Evolutionary conservation across 495 filamentous ascomycete genomes (phyloP).

Genomic region (Talaromyces ruber): DNA sequence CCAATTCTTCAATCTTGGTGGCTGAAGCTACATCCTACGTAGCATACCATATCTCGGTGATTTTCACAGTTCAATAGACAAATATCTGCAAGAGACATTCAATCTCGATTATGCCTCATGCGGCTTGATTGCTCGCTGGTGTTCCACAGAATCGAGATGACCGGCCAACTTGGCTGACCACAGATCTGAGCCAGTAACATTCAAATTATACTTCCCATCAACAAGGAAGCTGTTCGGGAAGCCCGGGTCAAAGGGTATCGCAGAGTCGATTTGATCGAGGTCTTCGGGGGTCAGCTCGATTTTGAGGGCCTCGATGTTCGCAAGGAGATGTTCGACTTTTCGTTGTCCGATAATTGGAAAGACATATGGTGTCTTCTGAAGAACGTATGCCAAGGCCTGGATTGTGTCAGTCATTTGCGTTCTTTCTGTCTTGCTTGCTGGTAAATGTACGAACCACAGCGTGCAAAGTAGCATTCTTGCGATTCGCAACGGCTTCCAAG

Average conservation of each 20-base stretch:
- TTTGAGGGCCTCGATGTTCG: conserved; percentile 56
- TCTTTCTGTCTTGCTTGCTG: neutral
- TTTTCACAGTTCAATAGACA: neutral
- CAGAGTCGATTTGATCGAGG: conserved; percentile 55
- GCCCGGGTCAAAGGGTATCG: conserved; percentile 51
- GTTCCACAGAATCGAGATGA: neutral
- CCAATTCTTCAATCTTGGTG: too few species aligned
- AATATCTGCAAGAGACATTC: too few species aligned
- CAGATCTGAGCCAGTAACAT: neutral
- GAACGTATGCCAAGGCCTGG: conserved; percentile 62
- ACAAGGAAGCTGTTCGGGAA: conserved; percentile 48
- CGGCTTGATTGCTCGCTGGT: neutral
- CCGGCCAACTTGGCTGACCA: neutral
- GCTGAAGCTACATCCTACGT: too few species aligned
- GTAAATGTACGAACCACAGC: neutral
- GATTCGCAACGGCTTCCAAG: conserved; percentile 50
- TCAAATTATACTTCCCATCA: neutral
- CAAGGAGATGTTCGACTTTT: conserved; percentile 57
- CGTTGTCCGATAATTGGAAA: conserved; percentile 67
- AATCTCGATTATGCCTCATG: neutral
- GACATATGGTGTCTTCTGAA: conserved; percentile 67
- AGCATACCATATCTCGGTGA: neutral
- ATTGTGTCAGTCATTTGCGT: conserved; percentile 18
- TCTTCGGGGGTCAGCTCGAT: conserved; percentile 51
- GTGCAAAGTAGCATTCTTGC: conserved; percentile 1